A percentile compares a stretch with the other conserved stretches of the same genome.
phyloP scores from a whole-genome alignment of 2,329 filamentous ascomycete genomes.

The Ascochyta lentis region DNA sequence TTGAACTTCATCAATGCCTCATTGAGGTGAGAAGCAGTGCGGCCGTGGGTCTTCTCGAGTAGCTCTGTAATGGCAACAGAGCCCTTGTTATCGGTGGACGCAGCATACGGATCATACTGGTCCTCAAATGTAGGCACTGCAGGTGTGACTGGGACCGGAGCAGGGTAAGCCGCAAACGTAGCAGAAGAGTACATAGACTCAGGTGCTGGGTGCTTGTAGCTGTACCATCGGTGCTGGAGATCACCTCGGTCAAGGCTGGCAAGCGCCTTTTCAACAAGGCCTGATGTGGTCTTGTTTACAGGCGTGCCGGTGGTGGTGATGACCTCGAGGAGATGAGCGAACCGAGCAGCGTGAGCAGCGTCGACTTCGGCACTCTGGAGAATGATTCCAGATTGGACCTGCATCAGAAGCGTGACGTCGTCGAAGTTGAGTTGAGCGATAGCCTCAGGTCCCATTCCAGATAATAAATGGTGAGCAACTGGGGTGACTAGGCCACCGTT shows the following conservation, averaged over 20 bases:
- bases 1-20: slow-evolving; percentile 84
- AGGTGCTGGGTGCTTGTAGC: slow-evolving; percentile 58
- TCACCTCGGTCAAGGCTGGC: slow-evolving; percentile 59
- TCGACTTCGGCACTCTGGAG: slow-evolving; percentile 57
- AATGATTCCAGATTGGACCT: slow-evolving; percentile 63
- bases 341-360: slow-evolving; percentile 64
- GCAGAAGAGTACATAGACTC: slow-evolving; percentile 56
- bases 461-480: slow-evolving; percentile 66
- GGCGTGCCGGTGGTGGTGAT: slow-evolving; percentile 60
- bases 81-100: slow-evolving; percentile 90
- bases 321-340: slow-evolving; percentile 67
- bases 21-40: slow-evolving; percentile 74
- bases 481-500: slow-evolving; percentile 68
- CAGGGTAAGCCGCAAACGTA: slow-evolving; percentile 58
- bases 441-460: slow-evolving; percentile 65
- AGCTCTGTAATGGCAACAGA: slow-evolving; percentile 90
- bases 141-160: slow-evolving; percentile 56
- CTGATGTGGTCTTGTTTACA: slow-evolving; percentile 62
- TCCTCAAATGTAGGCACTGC: slow-evolving; percentile 74
- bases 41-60: slow-evolving; percentile 79
- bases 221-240: slow-evolving; percentile 63
- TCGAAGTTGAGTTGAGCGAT: slow-evolving; percentile 62
- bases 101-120: slow-evolving; percentile 87
- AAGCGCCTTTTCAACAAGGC: slow-evolving; percentile 65
- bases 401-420: slow-evolving; percentile 65